A percentile compares a stretch with the other conserved stretches of the same genome.
These are phyloP conservation scores for Penicillium diatomitis DNA, from an alignment of 495 filamentous ascomycete species.

Conservation along the genomic window DNA sequence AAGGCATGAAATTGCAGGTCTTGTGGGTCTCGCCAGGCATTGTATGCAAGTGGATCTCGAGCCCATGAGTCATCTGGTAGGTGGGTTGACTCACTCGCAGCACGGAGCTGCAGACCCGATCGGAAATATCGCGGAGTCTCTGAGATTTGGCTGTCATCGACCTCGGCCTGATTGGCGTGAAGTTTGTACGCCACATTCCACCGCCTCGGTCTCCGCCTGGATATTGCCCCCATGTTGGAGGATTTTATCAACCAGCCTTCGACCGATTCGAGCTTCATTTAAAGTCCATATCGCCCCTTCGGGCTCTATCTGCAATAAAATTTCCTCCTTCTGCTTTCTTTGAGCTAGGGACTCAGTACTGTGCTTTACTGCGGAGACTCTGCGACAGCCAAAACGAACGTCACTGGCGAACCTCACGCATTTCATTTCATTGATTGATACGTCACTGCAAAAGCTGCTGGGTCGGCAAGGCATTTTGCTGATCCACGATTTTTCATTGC, in stretches of 20 bases:
- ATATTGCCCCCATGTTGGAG: constrained; percentile 11
- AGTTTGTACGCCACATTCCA: constrained; percentile 4
- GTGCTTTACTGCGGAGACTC: too few relatives aligned
- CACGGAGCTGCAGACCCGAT: too few relatives aligned
- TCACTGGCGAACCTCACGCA: too few relatives aligned
- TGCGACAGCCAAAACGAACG: too few relatives aligned
- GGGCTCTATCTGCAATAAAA: background rate
- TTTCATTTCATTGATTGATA: too few relatives aligned
- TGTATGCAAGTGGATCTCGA: background rate
- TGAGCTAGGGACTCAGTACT: too few relatives aligned
- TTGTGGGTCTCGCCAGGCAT: too few relatives aligned
- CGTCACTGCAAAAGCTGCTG: too few relatives aligned
- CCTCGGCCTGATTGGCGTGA: background rate
- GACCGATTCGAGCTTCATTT: constrained; percentile 3
- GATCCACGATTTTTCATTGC: background rate
- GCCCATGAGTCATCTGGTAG: constrained; percentile 1
- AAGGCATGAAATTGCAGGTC: too few relatives aligned
- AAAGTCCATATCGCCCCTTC: constrained; percentile 1
- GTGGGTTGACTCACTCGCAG: background rate
- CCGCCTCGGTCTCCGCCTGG: constrained; percentile 10
- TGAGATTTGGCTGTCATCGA: background rate
- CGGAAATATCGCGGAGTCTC: too few relatives aligned
- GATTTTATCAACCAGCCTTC: constrained; percentile 13
- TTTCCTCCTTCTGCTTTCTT: too few relatives aligned
- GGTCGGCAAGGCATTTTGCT: background rate